Evolutionary conservation across 768 basidiomycete genomes (phyloP), one percentile per base, ranked within the genome.

Genomic region (Inosperma sp.): DNA sequence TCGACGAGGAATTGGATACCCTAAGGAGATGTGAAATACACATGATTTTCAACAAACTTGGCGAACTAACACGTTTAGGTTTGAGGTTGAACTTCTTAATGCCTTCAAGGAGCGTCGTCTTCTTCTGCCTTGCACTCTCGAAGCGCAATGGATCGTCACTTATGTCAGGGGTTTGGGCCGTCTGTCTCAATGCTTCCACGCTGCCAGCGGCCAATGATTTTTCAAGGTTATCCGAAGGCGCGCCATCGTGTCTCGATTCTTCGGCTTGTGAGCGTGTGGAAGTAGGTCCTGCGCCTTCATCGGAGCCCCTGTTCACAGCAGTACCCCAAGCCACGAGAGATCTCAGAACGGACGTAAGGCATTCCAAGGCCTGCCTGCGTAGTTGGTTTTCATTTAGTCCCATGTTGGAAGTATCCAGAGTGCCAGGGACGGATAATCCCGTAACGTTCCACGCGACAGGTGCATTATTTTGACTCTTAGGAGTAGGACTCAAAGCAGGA

Each of bases 31-130:
- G 25, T 56, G 48, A 40, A 40, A 19, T 34, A 45, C 21, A n/a
- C 9, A 31, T 31, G 39, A 13, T 9, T 36, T 51, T 14, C 16
- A n/a, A 22, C 25, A 5, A 34, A 23, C 4, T 3, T 47, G 21
- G 35, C 34, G 36, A 27, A 64, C 84, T 39, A 61, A 94, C 93
- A 58, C 84, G 81, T 70, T 97, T 98, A n/a, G 95, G 94, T 70
- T 96, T 98, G 75, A 86, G 93, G 65, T 98, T 97, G 70, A 99
- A 99, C 68, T 92, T 93, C 68, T 88, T 93, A 68, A 98, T 88
- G 22, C 96, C 96, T 64, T 98, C 95, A 31, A 93, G 70, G 23
- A 98, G 67, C 0, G 88, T 94, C 27, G 91, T 97, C 72, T 99
- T 99, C 70, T 90, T 87, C 70, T 93, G 89, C 66, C 96, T 97